Evolutionary conservation across 2,329 filamentous ascomycete genomes (phyloP), one percentile per base, ranked within the genome.

Genomic region (Polychaeton citri): DNA sequence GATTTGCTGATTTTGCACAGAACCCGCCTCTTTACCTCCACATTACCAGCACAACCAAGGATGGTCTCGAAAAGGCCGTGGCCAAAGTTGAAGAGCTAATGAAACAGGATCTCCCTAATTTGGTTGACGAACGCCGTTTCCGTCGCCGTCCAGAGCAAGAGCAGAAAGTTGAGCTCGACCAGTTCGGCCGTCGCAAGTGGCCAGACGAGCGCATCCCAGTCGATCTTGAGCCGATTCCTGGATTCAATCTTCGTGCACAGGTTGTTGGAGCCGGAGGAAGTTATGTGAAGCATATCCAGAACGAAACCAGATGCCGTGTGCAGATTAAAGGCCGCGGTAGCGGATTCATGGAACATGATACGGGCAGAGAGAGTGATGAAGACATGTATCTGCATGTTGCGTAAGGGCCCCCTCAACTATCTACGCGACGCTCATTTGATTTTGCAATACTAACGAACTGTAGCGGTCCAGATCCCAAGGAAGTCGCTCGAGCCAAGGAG

Each of bases 271-370:
- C 88, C 49, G 86, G 86, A 20, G 90, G 90, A 41, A 81, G 84
- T 30, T 95, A 96, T 55, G 90, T 98, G 42, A 98, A 98, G 62
- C 88, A 95, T 55, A 96, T 98, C 46, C 90, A 96, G 61, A 79
- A 87, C 55, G 86, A 94, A 61, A 96, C 90, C 10, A 74, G 83
- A 43, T 96, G 90, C 58, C 83, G 88, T 49, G 90, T 98, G 18
- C 90, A 98, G 59, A 98, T 98, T 64, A 98, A 98, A 59, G 90
- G 90, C 13, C 84, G 83, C 44, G 87, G 87, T 26, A 96, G 87
- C 36, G 90, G 90, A 10, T 98, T 93, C 56, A 78, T 93, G 53
- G 90, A 98, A 58, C 76, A 80, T 32, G 76, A 80, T 20, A 92
- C 86, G n/a, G 82, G 83, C 44, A 74, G 69, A 30, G 90, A 98